These are phyloP conservation scores for Kalanchoe fedtschenkoi DNA, from an alignment of 164 flowering plant species.

Conservation along the genomic window DNA sequence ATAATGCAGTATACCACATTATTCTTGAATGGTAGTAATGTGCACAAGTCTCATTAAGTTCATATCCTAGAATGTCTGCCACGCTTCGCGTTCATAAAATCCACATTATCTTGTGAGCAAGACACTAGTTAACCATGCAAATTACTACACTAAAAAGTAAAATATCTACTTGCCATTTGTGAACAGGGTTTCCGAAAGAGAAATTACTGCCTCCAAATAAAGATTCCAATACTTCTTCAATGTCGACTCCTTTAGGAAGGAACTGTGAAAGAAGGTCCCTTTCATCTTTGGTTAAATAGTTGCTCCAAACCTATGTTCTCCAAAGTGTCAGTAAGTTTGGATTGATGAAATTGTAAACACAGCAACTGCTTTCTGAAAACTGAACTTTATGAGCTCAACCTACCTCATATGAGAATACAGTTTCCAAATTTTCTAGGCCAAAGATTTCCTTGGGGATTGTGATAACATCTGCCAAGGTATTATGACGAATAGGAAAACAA, in stretches of 20 bases:
- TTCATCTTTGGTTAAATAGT: constrained; percentile 51
- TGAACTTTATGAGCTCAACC: background rate
- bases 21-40: background rate
- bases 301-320: constrained; percentile 57
- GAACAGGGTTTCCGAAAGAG: constrained; percentile 75
- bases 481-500: constrained; percentile 20
- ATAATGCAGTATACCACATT: background rate
- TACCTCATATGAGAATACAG: constrained; percentile 72
- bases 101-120: background rate
- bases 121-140: background rate
- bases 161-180: constrained; percentile 48
- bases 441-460: constrained; percentile 53
- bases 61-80: background rate
- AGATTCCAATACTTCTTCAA: constrained; percentile 37
- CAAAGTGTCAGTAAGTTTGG: background rate
- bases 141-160: background rate
- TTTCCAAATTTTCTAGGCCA: constrained; percentile 42
- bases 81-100: background rate
- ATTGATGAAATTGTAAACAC: background rate
- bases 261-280: constrained; percentile 49
- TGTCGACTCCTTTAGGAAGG: constrained; percentile 51
- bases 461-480: constrained; percentile 52
- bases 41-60: background rate
- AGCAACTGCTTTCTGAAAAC: background rate
- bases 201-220: constrained; percentile 64